A percentile compares a stretch with the other conserved stretches of the same genome.
phyloP scores from a whole-genome alignment of 768 basidiomycete genomes.

The Pleurotus pulmonarius region DNA sequence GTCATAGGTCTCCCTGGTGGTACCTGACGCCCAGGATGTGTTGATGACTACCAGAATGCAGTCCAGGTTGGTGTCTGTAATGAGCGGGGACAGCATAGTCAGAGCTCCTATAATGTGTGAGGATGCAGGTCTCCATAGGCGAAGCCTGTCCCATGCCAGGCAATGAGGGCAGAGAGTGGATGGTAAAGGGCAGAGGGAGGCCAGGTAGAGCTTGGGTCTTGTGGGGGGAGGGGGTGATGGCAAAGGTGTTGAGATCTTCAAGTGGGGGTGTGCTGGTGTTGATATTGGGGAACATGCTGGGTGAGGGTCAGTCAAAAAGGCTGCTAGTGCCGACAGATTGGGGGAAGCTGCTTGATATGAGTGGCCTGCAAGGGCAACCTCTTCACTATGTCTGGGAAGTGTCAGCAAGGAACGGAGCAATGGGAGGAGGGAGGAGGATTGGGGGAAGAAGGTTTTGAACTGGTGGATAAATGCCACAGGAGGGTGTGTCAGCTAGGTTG shows the following conservation, averaged over 20 bases:
- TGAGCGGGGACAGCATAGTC: constrained; percentile 1
- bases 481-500: constrained; percentile 37
- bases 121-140: constrained; percentile 15
- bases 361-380: too few species aligned
- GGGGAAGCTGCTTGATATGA: too few species aligned
- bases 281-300: too few species aligned
- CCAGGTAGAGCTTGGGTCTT: background rate
- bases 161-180: constrained; percentile 23
- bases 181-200: background rate
- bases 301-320: too few species aligned
- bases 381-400: background rate
- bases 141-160: constrained; percentile 19
- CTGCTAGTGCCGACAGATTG: too few species aligned
- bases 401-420: constrained; percentile 23
- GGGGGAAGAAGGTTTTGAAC: constrained; percentile 22
- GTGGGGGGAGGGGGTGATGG: background rate
- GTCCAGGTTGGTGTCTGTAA: constrained; percentile 16
- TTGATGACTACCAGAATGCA: constrained; percentile 21
- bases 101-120: background rate
- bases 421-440: constrained; percentile 21
- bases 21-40: constrained; percentile 24
- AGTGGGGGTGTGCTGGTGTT: background rate
- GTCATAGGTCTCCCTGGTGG: constrained; percentile 33
- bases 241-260: background rate
- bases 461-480: constrained; percentile 24